Base-by-base conservation (phyloP, 371 early-diverging fungal species). In the Mortierella sp. region DNA sequence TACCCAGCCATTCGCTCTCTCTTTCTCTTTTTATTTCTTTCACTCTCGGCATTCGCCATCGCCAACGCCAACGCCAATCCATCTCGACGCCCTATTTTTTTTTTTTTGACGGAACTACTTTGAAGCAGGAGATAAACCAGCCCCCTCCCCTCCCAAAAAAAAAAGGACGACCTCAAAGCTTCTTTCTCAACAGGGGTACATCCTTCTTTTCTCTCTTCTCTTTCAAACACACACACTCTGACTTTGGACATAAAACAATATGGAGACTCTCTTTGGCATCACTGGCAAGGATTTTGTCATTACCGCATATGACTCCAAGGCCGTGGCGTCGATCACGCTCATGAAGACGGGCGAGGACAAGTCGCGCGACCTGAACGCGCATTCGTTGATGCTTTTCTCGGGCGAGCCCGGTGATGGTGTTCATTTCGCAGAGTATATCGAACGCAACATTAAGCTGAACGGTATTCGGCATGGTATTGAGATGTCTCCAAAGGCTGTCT, bases 371-470 rank as follows among this genome's bases (percentile, higher is more conserved):
- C 88, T 99, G 63, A 94, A 91, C 84, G 80, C 90, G 62, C 90
- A 95, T 76, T 91, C 93, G 16, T 73, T 95, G 16, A 86, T 99
- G 90, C 81, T 94, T 46, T 96, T 90, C 70, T 84, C 92, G 45
- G 99, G 99, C 66, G 98, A 96, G 82, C 87, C 96, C n/a, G 98
- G 98, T 59, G 99, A 98, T 76, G 92, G 95, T 5, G 92, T 93
- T 53, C 92, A 95, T 77, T 98, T 98, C 87, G 91, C 96, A 55
- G 99, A 98, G 86, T 98, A 94, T 82, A 93, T 98, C 68, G 95
- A 96, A 81, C 88, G 93, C 73, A 98, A 98, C 82, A 86, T 94
- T 66, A 89, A 92, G 81, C 89, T 98, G n/a, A 96, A 96, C 81
- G 90, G 91, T 48, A 95, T 98, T 71, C 74, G 77, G 26, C 92